phyloP scores from a whole-genome alignment of 371 early-diverging fungal species.

The Mucor saturninus region DNA sequence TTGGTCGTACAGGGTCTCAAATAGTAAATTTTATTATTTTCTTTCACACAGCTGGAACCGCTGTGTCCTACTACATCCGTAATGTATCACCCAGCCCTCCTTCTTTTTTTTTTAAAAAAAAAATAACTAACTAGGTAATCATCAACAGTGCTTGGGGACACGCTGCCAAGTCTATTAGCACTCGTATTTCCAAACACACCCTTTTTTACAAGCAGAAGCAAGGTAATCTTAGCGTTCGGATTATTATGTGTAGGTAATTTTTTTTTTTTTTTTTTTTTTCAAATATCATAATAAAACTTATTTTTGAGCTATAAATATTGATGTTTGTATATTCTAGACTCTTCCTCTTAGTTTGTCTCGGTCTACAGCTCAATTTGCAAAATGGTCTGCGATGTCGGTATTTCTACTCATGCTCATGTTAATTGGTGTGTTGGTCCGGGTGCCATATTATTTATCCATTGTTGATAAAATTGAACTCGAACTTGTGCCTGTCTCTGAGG shows the following conservation, averaged over 20 bases:
- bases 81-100: constrained; percentile 8
- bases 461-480: constrained; percentile 40
- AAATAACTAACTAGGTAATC: background rate
- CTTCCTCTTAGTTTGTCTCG: constrained; percentile 54
- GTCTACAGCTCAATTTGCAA: constrained; percentile 55
- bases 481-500: constrained; percentile 26
- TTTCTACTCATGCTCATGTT: constrained; percentile 48
- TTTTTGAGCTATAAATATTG: too few relatives aligned
- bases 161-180: constrained; percentile 45
- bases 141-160: constrained; percentile 54
- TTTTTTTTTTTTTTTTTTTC: background rate
- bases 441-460: constrained; percentile 51
- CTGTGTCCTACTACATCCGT: constrained; percentile 57
- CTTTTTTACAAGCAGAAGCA: constrained; percentile 29
- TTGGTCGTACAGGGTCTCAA: constrained; percentile 46
- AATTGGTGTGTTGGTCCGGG: constrained; percentile 46
- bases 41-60: constrained; percentile 55
- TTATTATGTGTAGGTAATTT: constrained; percentile 36
- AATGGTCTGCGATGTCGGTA: constrained; percentile 53
- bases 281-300: background rate
- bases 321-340: constrained; percentile 27
- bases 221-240: constrained; percentile 46
- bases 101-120: too few relatives aligned
- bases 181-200: constrained; percentile 24
- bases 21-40: constrained; percentile 50